Evolutionary conservation across 108 stramenopile species (phyloP).

Genomic region (Nitzschia palea): DNA sequence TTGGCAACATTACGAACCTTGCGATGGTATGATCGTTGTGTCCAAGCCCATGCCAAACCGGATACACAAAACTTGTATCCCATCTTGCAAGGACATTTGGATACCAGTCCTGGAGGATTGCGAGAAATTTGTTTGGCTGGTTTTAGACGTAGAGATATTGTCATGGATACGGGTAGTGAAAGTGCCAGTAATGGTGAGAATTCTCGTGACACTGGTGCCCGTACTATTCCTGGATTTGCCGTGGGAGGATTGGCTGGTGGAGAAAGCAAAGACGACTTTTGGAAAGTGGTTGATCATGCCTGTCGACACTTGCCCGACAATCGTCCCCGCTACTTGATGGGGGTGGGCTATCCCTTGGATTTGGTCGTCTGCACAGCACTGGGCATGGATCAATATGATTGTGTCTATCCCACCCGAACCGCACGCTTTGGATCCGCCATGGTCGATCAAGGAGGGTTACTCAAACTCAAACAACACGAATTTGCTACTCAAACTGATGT

Average conservation of each 20-base stretch:
- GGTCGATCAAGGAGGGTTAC: constrained; percentile 60
- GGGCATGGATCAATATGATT: constrained; percentile 99
- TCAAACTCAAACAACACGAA: constrained; percentile 79
- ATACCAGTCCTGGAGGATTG: constrained; percentile 84
- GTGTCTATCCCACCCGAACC: constrained; percentile 97
- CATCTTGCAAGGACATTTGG: constrained; percentile 98
- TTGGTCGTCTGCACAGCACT: constrained; percentile 96
- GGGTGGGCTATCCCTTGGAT: constrained; percentile 98
- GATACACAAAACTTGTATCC: constrained; percentile 85
- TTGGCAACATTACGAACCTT: constrained; percentile 91
- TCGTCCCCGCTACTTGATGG: constrained; percentile 97
- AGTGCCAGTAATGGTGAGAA: neutral
- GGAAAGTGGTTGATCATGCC: constrained; percentile 95
- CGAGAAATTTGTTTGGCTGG: constrained; percentile 91
- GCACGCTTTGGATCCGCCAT: constrained; percentile 96
- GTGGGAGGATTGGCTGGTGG: constrained; percentile 98
- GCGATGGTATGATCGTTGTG: constrained; percentile 97
- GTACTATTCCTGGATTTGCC: constrained; percentile 91
- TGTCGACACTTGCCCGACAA: constrained; percentile 83
- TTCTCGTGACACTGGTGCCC: neutral
- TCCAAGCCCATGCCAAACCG: constrained; percentile 69
- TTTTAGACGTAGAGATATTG: constrained; percentile 74
- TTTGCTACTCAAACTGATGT: constrained; percentile 51
- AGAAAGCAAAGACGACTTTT: constrained; percentile 95
- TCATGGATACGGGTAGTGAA: neutral